phyloP scores from a whole-genome alignment of 305 asterid species.

The Monarda citriodora region DNA sequence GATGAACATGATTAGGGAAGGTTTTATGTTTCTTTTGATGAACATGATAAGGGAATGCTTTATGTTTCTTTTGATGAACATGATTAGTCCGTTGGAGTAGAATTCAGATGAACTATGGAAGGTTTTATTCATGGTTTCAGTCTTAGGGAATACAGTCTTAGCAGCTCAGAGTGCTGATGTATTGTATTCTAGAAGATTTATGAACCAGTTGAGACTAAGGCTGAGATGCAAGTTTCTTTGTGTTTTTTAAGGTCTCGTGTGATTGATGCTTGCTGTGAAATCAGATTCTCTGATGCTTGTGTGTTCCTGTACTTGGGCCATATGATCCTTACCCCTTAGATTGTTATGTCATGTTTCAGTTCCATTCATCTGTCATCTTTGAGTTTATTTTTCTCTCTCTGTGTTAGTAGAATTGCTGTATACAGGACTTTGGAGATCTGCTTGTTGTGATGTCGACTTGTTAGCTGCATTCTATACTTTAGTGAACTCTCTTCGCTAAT shows the following conservation, averaged over 20 bases:
- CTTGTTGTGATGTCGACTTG: constrained; percentile 89
- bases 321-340: constrained; percentile 15
- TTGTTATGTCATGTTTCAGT: constrained; percentile 6
- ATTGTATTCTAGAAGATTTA: neutral
- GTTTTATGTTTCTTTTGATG: too few relatives aligned
- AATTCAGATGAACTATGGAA: too few relatives aligned
- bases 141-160: neutral
- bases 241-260: neutral
- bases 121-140: too few relatives aligned
- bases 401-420: constrained; percentile 53
- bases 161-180: too few relatives aligned
- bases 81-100: too few relatives aligned
- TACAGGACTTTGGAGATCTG: constrained; percentile 87
- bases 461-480: constrained; percentile 97
- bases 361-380: too few relatives aligned
- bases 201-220: too few relatives aligned
- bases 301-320: constrained; percentile 8
- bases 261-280: constrained; percentile 8
- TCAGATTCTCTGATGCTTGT: constrained; percentile 7
- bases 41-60: too few relatives aligned
- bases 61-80: too few relatives aligned
- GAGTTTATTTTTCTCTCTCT: too few relatives aligned
- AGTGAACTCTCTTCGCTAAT: too few relatives aligned
- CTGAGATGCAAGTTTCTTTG: neutral
- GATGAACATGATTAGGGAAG: too few relatives aligned